Percentiles rank a stretch among this genome's conserved stretches.
Evolutionary conservation across 306 rosid species (phyloP).

Genomic region (Trifolium fragiferum): DNA sequence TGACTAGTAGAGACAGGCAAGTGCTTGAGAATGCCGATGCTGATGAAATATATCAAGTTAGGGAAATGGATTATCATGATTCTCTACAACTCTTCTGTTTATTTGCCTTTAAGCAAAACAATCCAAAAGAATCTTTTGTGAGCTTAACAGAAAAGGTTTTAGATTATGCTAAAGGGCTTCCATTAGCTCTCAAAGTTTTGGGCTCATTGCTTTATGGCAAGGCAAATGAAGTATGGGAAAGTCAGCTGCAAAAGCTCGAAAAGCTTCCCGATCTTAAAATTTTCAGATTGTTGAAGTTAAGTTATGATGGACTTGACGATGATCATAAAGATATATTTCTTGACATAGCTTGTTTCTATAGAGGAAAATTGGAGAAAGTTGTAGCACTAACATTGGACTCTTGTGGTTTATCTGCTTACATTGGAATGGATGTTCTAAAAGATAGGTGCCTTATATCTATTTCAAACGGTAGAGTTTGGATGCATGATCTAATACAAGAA

Average conservation of each 20-base stretch:
- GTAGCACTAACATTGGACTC: background rate
- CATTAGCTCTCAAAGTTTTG: constrained; percentile 45
- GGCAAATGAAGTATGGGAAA: constrained; percentile 34
- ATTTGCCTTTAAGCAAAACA: no score
- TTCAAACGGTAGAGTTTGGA: background rate
- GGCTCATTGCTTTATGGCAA: constrained; percentile 36
- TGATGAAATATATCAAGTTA: no score
- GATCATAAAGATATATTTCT: constrained; percentile 36
- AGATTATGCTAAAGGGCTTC: constrained; percentile 42
- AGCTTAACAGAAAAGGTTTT: constrained; percentile 11
- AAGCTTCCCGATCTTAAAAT: background rate
- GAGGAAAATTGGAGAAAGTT: background rate
- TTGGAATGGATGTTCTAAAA: constrained; percentile 31
- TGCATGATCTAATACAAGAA: constrained; percentile 49
- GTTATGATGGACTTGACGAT: constrained; percentile 42
- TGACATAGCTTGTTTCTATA: constrained; percentile 42
- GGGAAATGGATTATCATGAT: no score
- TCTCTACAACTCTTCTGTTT: no score
- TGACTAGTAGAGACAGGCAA: no score
- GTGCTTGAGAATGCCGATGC: constrained; percentile 16
- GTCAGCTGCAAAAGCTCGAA: constrained; percentile 25
- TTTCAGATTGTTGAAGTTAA: constrained; percentile 18
- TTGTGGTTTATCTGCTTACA: constrained; percentile 23
- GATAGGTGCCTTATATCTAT: constrained; percentile 31
- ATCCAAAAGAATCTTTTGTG: background rate